Conservation (phyloP, 768 basidiomycete genomes). For the Sistotremastrum suecicum region DNA sequence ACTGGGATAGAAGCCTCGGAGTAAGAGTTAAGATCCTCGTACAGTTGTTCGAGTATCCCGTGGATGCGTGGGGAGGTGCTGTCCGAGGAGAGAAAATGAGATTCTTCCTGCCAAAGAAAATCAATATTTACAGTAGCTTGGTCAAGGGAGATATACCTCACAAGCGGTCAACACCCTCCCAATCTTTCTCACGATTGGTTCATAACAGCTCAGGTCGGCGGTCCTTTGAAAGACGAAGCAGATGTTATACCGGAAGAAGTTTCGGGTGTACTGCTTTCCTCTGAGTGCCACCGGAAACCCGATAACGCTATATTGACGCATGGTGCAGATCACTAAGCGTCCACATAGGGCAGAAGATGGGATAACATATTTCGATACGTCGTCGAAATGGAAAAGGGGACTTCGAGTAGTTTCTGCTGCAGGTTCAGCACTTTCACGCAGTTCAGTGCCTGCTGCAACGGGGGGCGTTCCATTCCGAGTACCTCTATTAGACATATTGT, state of each 20-base stretch:
- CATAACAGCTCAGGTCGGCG: constrained; percentile 89
- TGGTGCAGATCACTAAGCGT: constrained; percentile 76
- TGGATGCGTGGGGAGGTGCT: constrained; percentile 53
- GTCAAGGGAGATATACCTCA: constrained; percentile 45
- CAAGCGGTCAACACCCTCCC: constrained; percentile 78
- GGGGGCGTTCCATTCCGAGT: background rate
- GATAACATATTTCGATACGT: constrained; percentile 89
- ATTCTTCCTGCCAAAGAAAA: constrained; percentile 53
- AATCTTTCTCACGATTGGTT: constrained; percentile 89
- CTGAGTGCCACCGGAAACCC: constrained; percentile 79
- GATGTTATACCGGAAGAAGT: constrained; percentile 87
- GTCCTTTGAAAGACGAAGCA: constrained; percentile 92
- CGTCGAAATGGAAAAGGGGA: constrained; percentile 73
- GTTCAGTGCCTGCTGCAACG: constrained; percentile 1
- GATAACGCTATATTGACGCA: constrained; percentile 70
- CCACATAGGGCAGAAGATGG: constrained; percentile 78
- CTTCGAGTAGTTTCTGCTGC: constrained; percentile 5
- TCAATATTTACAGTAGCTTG: background rate
- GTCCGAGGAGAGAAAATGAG: constrained; percentile 68
- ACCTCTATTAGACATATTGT: background rate
- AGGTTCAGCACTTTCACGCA: background rate
- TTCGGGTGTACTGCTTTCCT: constrained; percentile 58
- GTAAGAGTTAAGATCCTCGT: constrained; percentile 94
- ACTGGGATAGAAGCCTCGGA: constrained; percentile 89
- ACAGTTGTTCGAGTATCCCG: constrained; percentile 87